Evolutionary conservation across 2,329 filamentous ascomycete genomes (phyloP), one percentile per base, ranked within the genome.

Genomic region (Epichloe elymi): DNA sequence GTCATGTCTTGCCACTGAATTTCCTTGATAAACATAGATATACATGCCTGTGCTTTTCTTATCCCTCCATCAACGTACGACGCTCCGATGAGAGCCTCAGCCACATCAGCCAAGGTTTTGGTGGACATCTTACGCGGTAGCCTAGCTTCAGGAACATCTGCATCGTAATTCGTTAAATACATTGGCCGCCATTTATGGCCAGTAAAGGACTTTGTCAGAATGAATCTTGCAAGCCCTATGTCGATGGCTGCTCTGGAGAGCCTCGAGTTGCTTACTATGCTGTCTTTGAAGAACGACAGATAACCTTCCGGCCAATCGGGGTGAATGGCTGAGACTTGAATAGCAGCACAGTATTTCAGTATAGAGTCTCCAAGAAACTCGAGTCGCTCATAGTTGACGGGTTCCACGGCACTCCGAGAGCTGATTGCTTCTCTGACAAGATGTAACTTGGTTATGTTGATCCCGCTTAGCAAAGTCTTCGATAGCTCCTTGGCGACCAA

Each of bases 341-440:
- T 63, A 0, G 82, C 80, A 0, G 85, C 75, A 45, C 79, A 80
- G 51, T 84, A 78, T 60, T 97, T 97, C 38, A 97, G 72, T 2
- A 95, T 73, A 0, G 81, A 82, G 60, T 97, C 91, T 0, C 93
- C 93, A 0, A 96, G 69, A 57, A 94, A 94, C 62, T 97, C 93
- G 0, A 95, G 70, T 3, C 85, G 74, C 59, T 97, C 85, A 61
- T 96, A 96, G 56, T 95, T 77, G 0, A 73, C 74, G 1, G 69
- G 63, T 46, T 82, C 80, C 2, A 65, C 61, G 0, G 86, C 80
- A 1, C 72, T 73, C 0, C 82, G 78, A 0, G 86, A 72, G 48
- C 78, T 86, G 47, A 94, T 83, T 1, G 90, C 88, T 10, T 79
- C 82, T 1, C 81, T 63, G 0, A 94, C 61, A 36, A 85, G 68